These are phyloP conservation scores for Syzygium malaccense DNA, from an alignment of 441 rosid species.

Conservation along the genomic window DNA sequence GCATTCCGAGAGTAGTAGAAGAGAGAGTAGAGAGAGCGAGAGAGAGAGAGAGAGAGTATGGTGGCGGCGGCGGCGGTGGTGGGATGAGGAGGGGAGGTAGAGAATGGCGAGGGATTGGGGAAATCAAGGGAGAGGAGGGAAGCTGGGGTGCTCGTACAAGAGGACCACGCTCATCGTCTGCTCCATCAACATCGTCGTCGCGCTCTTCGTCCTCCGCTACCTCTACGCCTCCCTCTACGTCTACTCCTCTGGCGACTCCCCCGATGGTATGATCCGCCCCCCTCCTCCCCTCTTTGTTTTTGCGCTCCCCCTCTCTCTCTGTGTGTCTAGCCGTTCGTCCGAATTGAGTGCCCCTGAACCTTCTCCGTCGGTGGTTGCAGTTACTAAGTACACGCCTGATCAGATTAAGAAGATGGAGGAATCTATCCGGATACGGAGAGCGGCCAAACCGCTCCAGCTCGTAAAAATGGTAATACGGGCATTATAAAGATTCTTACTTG, in stretches of 20 bases:
- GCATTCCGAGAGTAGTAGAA: neutral
- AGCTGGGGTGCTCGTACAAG: constrained; percentile 64
- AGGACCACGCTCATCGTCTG: constrained; percentile 72
- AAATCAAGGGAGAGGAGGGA: constrained; percentile 25
- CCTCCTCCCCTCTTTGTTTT: neutral
- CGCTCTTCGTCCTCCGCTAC: constrained; percentile 85
- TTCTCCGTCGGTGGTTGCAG: constrained; percentile 20
- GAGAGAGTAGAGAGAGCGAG: neutral
- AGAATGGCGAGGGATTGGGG: constrained; percentile 61
- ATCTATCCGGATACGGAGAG: constrained; percentile 75
- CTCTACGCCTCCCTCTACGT: constrained; percentile 72
- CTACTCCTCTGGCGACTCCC: constrained; percentile 38
- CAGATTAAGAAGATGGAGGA: constrained; percentile 93
- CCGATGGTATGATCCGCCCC: constrained; percentile 12
- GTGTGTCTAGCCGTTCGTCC: neutral
- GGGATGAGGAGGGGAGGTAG: constrained; percentile 52
- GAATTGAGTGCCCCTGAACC: neutral
- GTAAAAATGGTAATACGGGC: constrained; percentile 41
- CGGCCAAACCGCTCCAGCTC: constrained; percentile 52
- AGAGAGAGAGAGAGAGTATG: neutral
- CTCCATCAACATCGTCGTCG: constrained; percentile 73
- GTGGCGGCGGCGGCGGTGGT: constrained; percentile 49
- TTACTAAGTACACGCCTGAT: constrained; percentile 60
- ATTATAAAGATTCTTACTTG: neutral
- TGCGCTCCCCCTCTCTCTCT: too few species aligned